Base-by-base conservation (phyloP, 805 yeast genomes). In the Candida tammaniensis region DNA sequence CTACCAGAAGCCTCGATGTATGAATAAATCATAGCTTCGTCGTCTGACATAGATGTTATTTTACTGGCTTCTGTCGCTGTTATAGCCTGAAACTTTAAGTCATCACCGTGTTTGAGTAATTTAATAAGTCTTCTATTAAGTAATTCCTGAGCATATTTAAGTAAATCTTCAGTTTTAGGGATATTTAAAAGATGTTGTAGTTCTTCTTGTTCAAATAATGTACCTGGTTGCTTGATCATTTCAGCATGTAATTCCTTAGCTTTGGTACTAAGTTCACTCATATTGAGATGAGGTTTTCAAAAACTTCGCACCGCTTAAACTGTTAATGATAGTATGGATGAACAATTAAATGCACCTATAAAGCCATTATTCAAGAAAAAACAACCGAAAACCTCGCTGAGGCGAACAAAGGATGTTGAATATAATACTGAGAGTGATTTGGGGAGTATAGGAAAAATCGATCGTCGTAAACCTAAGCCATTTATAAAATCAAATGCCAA, bases 1-100 rank as follows among this genome's bases (percentile, higher is more conserved):
- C 98, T 71, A 4, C 93, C 95, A 6, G 94, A 76, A 0, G 95
- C 94, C 51, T 86, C 95, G 44, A 91, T 91, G 51, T 88, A 82
- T 1, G 93, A 81, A 55, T 91, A 91, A 17, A 91, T 83, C 76
- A 91, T 76, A 16, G 89, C 82, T 60, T 93, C 98, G 50, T 93
- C 98, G 18, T 81, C 74, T 7, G 74, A 55, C 96, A 91, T 88
- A 24, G 78, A 72, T 17, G 80, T 69, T 42, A 86, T 76, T 51
- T 85, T 86, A 17, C 64, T 73, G 7, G 97, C 96, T 43, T 88
- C 96, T 9, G 74, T 64, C 25, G 70, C 60, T 5, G 80, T 70
- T 2, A 86, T 82, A 1, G 89, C 87, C 53, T 83, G 85, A 61
- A 88, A 93, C 52, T 73, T 72, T 41, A 82, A 68, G 40, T 69